These are phyloP conservation scores for Neurospora crassa DNA, from an alignment of 2,329 filamentous ascomycete species.

Conservation along the genomic window DNA sequence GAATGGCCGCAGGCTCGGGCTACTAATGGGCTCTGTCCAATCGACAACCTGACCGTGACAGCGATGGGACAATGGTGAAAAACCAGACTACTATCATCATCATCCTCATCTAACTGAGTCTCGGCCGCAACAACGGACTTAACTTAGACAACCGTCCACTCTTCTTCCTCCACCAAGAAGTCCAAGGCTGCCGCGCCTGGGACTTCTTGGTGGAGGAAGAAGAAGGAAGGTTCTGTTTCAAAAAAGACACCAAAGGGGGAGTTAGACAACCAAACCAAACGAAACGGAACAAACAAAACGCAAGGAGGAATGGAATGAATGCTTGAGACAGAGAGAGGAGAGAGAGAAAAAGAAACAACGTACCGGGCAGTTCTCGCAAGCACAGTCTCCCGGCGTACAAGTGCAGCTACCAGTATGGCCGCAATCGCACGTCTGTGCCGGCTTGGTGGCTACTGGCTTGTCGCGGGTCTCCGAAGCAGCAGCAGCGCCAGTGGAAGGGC, in stretches of 20 bases:
- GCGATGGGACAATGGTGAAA: too few relatives aligned
- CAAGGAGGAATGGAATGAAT: too few relatives aligned
- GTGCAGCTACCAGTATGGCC: neutral
- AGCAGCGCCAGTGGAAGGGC: neutral
- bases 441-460: too few relatives aligned
- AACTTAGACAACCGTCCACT: neutral
- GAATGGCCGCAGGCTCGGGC: too few relatives aligned
- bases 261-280: neutral
- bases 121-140: neutral
- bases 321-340: neutral
- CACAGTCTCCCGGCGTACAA: neutral
- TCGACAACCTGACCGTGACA: too few relatives aligned
- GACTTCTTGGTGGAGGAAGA: neutral
- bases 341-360: neutral
- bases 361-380: neutral
- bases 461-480: neutral
- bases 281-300: too few relatives aligned
- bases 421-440: neutral
- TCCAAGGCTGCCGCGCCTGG: too few relatives aligned
- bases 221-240: neutral
- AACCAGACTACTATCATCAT: neutral
- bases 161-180: neutral
- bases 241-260: neutral
- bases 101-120: neutral
- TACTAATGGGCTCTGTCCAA: too few relatives aligned